phyloP scores from a whole-genome alignment of 108 stramenopile genomes.

The Conticribra guillardii region DNA sequence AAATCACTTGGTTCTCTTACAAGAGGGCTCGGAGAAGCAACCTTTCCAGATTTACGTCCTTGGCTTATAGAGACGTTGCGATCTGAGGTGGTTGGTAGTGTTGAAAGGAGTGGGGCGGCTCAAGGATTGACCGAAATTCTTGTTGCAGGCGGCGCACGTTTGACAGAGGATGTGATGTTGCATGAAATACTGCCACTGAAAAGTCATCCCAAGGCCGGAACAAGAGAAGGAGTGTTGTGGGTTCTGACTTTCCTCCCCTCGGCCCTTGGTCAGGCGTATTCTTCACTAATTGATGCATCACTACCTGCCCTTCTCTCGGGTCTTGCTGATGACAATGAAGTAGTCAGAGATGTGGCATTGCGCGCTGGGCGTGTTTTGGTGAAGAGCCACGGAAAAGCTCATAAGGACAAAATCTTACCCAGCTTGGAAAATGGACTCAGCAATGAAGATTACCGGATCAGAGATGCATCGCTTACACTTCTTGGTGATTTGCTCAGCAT shows the following conservation, averaged over 20 bases:
- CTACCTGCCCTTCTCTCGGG: conserved; percentile 94
- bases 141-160: conserved; percentile 73
- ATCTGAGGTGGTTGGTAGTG: conserved; percentile 77
- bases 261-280: conserved; percentile 86
- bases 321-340: conserved; percentile 94
- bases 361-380: conserved; percentile 96
- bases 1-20: conserved; percentile 94
- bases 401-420: conserved; percentile 93
- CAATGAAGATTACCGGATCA: conserved; percentile 93
- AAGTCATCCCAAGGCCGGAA: conserved; percentile 86
- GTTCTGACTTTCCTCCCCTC: conserved; percentile 98
- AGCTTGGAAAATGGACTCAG: conserved; percentile 90
- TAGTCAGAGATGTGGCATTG: conserved; percentile 94
- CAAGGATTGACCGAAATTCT: conserved; percentile 95
- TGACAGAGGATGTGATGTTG: conserved; percentile 76
- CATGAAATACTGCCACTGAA: conserved; percentile 91
- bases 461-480: conserved; percentile 92
- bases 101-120: conserved; percentile 97
- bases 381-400: conserved; percentile 86
- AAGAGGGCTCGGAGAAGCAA: conserved; percentile 91
- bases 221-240: conserved; percentile 99
- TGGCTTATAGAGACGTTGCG: conserved; percentile 93
- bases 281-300: conserved; percentile 80
- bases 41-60: conserved; percentile 89
- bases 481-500: conserved; percentile 95